phyloP scores from a whole-genome alignment of 768 basidiomycete genomes.

The Nidula microcarpa region DNA sequence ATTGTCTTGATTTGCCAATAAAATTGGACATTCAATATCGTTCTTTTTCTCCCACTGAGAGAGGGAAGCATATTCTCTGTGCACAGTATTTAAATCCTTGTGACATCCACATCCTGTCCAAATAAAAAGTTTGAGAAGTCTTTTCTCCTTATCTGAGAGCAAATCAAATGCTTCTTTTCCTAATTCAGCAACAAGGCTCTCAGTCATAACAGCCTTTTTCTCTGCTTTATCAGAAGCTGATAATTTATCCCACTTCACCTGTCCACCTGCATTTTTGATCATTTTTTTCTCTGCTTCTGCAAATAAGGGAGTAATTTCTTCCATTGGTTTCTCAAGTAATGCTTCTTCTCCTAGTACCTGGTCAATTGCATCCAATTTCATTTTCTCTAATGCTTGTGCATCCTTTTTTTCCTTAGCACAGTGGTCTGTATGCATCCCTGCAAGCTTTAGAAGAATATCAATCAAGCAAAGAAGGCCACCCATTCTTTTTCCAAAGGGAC shows the following conservation, averaged over 20 bases:
- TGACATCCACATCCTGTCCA: conserved; percentile 28
- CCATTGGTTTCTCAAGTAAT: conserved; percentile 10
- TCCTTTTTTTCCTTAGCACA: conserved; percentile 24
- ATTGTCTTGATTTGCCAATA: conserved; percentile 24
- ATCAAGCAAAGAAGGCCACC: conserved; percentile 8
- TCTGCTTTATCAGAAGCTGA: conserved; percentile 6
- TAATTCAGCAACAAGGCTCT: conserved; percentile 6
- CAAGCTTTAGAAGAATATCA: conserved; percentile 12
- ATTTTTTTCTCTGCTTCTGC: conserved; percentile 5
- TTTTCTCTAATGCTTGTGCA: conserved; percentile 12
- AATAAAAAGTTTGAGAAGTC: conserved; percentile 17
- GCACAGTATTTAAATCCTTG: conserved; percentile 26
- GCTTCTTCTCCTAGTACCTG: conserved; percentile 15
- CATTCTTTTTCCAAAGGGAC: conserved; percentile 14
- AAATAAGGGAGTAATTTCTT: conserved; percentile 5
- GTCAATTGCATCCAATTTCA: conserved; percentile 13
- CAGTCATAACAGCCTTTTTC: conserved; percentile 6
- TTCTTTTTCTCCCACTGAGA: conserved; percentile 11
- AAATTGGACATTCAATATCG: conserved; percentile 13
- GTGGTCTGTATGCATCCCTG: conserved; percentile 14
- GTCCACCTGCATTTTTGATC: conserved; percentile 10
- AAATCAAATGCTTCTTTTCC: conserved; percentile 9
- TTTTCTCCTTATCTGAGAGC: conserved; percentile 11
- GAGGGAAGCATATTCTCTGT: conserved; percentile 17
- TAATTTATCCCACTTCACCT: conserved; percentile 8